Evolutionary conservation across 306 rosid genomes (phyloP).

Genomic region (Arachis hypogaea): DNA sequence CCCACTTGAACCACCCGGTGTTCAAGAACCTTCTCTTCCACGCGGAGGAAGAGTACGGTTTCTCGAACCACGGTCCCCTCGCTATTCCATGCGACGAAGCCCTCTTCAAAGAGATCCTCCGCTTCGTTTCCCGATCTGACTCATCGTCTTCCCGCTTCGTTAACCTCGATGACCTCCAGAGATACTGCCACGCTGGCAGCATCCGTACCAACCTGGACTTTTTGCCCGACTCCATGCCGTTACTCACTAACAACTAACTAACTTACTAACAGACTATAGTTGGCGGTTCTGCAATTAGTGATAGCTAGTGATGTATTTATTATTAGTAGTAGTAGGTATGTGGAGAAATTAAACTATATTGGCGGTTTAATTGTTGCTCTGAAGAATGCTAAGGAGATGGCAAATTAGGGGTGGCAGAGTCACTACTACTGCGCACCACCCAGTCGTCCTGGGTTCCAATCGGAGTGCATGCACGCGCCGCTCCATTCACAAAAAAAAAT

Average conservation of each 20-base stretch:
- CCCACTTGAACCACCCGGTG: conserved; percentile 76
- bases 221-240: conserved; percentile 71
- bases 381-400: conserved; percentile 73
- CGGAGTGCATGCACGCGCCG: conserved; percentile 42
- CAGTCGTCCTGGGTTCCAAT: conserved; percentile 77
- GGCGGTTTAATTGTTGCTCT: conserved; percentile 31
- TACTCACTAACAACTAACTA: conserved; percentile 50
- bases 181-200: conserved; percentile 55
- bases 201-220: conserved; percentile 52
- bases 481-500: not conserved
- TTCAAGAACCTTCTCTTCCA: conserved; percentile 66
- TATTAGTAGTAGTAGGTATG: not conserved
- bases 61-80: conserved; percentile 61
- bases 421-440: conserved; percentile 37
- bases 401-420: conserved; percentile 42
- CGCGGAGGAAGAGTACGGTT: conserved; percentile 81
- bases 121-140: conserved; percentile 59
- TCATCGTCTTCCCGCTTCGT: conserved; percentile 48
- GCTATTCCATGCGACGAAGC: conserved; percentile 80
- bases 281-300: not conserved
- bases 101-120: conserved; percentile 62
- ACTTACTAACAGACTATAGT: too few species aligned
- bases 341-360: not conserved
- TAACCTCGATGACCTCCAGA: conserved; percentile 53
- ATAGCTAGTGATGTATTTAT: not conserved